Evolutionary conservation across 2,329 filamentous ascomycete genomes (phyloP), one percentile per base, ranked within the genome.

Genomic region (Hirsutella minnesotensis): DNA sequence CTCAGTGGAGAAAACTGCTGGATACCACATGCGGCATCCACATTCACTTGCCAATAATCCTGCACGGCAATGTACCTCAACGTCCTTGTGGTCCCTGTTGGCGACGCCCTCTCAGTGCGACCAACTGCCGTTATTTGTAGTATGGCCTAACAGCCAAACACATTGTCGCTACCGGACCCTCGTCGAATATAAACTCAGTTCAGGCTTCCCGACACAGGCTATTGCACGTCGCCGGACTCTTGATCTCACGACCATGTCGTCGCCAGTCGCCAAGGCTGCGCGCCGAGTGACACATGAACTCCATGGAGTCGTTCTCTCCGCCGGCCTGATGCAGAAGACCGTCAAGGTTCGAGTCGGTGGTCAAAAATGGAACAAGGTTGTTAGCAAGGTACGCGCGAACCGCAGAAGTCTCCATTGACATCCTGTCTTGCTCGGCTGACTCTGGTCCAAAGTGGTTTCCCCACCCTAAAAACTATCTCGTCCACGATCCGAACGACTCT

Each of bases 401-500:
- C 9, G 33, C 4, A 3, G n/a, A 15, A 9, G 33, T n/a, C 8
- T 16, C 33, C 9, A 15, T 15, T 5, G 5, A 5, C 7, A 15
- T 16, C 5, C 27, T 33, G 36, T 16, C 3, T 5, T 9, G 16
- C 16, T 30, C 34, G 13, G 39, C 39, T 16, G n/a, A 19, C 12
- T 46, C 20, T 3, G 1, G 9, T 21, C 21, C 30, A 16, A 18
- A 66, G 64, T 65, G 58, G 66, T 89, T 83, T 61, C 73, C 79
- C 54, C 66, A 73, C 37, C 74, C 76, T 19, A 68, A 72, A 49
- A 73, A 77, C 50, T 73, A 82, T 57, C 76, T 90, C 24, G 84
- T 89, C 31, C 83, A 87, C 67, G 86, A 92, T 61, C 86, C 86
- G 22, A 77, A 77, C 60, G 75, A 79, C 51, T 87, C 83, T 21